Conservation (phyloP, 768 basidiomycete species). For the Boletus patriciae region DNA sequence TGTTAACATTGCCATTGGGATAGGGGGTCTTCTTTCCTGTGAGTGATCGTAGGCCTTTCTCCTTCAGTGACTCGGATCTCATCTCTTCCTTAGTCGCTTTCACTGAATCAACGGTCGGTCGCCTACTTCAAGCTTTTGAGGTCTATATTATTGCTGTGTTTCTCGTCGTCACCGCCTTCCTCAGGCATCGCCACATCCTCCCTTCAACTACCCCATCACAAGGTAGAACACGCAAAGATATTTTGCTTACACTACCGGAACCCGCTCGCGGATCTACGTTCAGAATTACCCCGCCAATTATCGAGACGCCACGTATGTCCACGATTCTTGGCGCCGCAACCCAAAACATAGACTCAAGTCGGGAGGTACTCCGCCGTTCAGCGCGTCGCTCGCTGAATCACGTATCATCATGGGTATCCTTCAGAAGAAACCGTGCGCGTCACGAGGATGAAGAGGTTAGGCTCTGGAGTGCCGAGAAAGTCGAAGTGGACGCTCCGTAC, state of each 20-base stretch:
- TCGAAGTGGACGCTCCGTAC: slow-evolving; percentile 12
- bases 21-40: slow-evolving; percentile 61
- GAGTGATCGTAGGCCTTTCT: slow-evolving; percentile 32
- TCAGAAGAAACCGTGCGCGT: slow-evolving; percentile 25
- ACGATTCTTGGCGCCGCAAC: slow-evolving; percentile 6
- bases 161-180: slow-evolving; percentile 49
- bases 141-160: slow-evolving; percentile 62
- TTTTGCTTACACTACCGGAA: slow-evolving; percentile 23
- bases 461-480: slow-evolving; percentile 38
- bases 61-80: slow-evolving; percentile 9
- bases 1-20: slow-evolving; percentile 51
- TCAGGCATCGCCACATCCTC: slow-evolving; percentile 18
- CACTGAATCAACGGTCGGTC: slow-evolving; percentile 68
- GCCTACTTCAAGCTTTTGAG: slow-evolving; percentile 62
- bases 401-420: slow-evolving; percentile 43
- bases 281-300: slow-evolving; percentile 20
- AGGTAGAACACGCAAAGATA: neutral
- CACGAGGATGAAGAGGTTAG: slow-evolving; percentile 29
- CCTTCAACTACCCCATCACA: neutral
- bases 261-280: slow-evolving; percentile 28
- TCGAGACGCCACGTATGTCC: slow-evolving; percentile 30
- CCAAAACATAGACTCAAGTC: slow-evolving; percentile 8
- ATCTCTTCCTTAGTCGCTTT: slow-evolving; percentile 51
- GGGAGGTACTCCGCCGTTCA: slow-evolving; percentile 16
- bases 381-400: slow-evolving; percentile 25